Evolutionary conservation across 176 grass and related monocot species (phyloP), one percentile per base, ranked within the genome.

Genomic region (Secale cereale): DNA sequence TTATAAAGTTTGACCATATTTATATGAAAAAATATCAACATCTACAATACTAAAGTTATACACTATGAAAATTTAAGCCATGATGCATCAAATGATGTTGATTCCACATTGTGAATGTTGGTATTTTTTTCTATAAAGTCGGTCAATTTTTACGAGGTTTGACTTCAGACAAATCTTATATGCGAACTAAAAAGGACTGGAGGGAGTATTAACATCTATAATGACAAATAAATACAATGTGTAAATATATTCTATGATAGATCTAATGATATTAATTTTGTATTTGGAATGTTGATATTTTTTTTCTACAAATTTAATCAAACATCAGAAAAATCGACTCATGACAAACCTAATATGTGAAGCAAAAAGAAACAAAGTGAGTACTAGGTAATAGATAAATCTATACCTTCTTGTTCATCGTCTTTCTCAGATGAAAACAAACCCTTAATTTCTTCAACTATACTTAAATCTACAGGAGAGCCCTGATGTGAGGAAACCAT

Each of bases 391-490:
- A 82, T 33, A 60, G 28, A 60, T 78, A 40, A 81, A 57, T 9
- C 31, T 37, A 65, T 73, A 88, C 86, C 80, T 22, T 74, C 66
- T 14, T 29, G 19, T 40, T 65, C 77, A 77, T 69, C 15, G 35
- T 50, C 69, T 60, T 67, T 45, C 77, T 59, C 10, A 15, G 59
- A 80, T 46, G 66, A 26, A 64, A 45, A n/a, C 17, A 40, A 57
- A 43, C 8, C 39, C 3, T 70, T 9, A 32, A 65, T 74, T 63
- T 61, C 66, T 56, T 84, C 26, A 74, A 29, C 67, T 32, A 35
- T 72, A 25, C 27, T 54, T 36, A 80, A 40, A 85, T 88, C 52
- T 69, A 71, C 48, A 82, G 16, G 19, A 52, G 78, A 73, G 19
- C 37, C 37, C 41, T 82, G 52, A 52, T 32, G 66, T 62, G 72